Conservation (phyloP, 805 yeast genomes). For the Starmerella roubikii region DNA sequence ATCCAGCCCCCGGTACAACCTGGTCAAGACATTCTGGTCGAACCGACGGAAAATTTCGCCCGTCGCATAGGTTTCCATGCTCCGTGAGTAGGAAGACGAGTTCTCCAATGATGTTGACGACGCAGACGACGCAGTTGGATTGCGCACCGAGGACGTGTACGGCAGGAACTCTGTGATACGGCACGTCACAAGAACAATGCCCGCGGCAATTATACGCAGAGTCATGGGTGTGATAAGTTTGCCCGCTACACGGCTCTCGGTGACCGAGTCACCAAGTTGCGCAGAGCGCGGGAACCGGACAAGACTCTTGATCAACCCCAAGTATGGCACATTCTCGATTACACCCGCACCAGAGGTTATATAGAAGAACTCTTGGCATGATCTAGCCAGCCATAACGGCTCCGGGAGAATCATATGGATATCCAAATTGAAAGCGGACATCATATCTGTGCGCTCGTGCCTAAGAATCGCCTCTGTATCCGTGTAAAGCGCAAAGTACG, state of each 20-base stretch:
- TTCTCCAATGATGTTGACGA: too few species aligned
- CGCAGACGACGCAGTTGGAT: constrained; percentile 11
- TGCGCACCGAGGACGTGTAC: constrained; percentile 15
- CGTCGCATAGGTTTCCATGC: not conserved
- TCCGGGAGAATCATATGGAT: constrained; percentile 24
- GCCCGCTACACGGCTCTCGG: too few species aligned
- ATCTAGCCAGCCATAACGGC: constrained; percentile 22
- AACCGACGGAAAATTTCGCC: constrained; percentile 10
- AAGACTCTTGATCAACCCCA: constrained; percentile 24
- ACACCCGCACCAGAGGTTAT: constrained; percentile 19
- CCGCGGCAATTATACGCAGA: constrained; percentile 20
- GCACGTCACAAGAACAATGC: constrained; percentile 22
- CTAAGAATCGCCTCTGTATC: constrained; percentile 19
- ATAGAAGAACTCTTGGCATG: constrained; percentile 20
- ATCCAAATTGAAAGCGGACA: constrained; percentile 24
- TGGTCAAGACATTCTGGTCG: constrained; percentile 21
- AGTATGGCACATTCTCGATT: constrained; percentile 21
- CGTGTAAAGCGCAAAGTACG: constrained; percentile 21
- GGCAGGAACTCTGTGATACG: constrained; percentile 16
- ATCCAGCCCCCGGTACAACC: constrained; percentile 24
- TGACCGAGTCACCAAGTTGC: constrained; percentile 2
- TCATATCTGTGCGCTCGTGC: constrained; percentile 8
- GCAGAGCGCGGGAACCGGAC: constrained; percentile 24
- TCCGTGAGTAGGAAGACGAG: not conserved
- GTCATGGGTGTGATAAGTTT: constrained; percentile 8